Evolutionary conservation across 169 alveolate genomes (phyloP), one percentile per base, ranked within the genome.

Genomic region (Theileria annulata): DNA sequence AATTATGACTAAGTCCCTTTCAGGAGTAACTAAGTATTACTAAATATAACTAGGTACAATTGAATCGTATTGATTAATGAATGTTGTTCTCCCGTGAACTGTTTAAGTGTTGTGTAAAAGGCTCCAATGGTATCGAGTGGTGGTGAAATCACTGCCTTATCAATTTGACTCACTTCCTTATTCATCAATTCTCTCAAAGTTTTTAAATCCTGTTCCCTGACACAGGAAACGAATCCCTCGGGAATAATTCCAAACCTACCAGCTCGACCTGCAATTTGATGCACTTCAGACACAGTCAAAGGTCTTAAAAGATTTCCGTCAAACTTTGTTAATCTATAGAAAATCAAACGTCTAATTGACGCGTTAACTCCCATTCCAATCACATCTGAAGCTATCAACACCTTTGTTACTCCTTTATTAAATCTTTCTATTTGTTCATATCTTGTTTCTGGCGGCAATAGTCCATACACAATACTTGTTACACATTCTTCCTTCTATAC

Each of bases 351-450:
- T 25, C 90, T 87, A 9, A 96, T 96, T 19, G 88, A 80, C 60
- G 93, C 88, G 77, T 96, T 96, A 49, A 96, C 82, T 12, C 99
- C 99, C 96, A 96, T 92, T 10, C 99, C 99, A 31, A 96, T 93
- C n/a, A 95, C 98, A 77, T 96, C 98, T 0, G 98, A 94, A 4
- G 99, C 96, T 15, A 95, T 88, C 56, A 96, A 80, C 42, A 84
- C 82, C n/a, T 42, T 66, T 66, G 79, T 70, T 19, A 78, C 51
- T 73, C 75, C 60, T 15, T 70, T 15, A 58, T 89, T 89, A 54
- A 89, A 89, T n/a, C 54, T 56, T 21, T 80, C 86, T 23, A 89
- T 86, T 75, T 89, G 95, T 37, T 80, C 80, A 66, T 67, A 87
- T 75, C 95, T 87, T 6, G 92, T 68, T 62, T 95, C 96, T 17